Percentiles rank a stretch among this genome's conserved stretches.
phyloP scores from a whole-genome alignment of 73 alveolate species.

The Paramecium sonneborni region DNA sequence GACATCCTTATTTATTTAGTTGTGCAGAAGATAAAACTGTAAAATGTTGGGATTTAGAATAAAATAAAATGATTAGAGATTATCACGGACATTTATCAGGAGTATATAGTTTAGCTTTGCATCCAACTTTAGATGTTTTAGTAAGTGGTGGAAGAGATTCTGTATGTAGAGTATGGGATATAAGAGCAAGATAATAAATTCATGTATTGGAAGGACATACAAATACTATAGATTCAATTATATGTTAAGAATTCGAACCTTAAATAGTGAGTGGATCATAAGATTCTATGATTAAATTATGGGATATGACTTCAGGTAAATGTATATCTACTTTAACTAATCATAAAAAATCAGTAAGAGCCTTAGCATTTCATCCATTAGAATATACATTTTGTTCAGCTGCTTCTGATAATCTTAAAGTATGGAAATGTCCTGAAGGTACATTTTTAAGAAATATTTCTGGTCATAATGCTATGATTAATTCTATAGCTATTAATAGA shows the following conservation, averaged over 20 bases:
- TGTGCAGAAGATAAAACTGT: conserved; percentile 95
- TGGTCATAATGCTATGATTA: conserved; percentile 93
- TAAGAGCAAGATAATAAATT: conserved; percentile 95
- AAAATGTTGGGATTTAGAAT: conserved; percentile 98
- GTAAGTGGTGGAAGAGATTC: conserved; percentile 97
- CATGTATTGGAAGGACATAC: conserved; percentile 97
- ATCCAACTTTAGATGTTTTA: conserved; percentile 97
- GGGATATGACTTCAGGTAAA: conserved; percentile 94
- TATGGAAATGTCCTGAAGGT: conserved; percentile 96
- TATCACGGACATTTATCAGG: conserved; percentile 97
- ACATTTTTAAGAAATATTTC: conserved; percentile 90
- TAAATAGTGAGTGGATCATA: conserved; percentile 91
- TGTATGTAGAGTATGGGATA: conserved; percentile 98
- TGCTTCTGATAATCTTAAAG: conserved; percentile 97
- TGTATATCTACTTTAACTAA: conserved; percentile 94
- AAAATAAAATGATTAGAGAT: conserved; percentile 96
- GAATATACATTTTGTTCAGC: conserved; percentile 97
- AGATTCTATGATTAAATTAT: conserved; percentile 83
- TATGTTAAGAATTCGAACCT: conserved; percentile 92
- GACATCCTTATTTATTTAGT: conserved; percentile 98
- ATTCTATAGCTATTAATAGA: conserved; percentile 82
- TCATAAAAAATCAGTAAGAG: conserved; percentile 97
- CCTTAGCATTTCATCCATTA: conserved; percentile 88
- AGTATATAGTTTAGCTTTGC: conserved; percentile 92
- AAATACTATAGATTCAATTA: conserved; percentile 89